These are phyloP conservation scores for Sambucus nigra DNA, from an alignment of 129 eudicot species.

Conservation along the genomic window DNA sequence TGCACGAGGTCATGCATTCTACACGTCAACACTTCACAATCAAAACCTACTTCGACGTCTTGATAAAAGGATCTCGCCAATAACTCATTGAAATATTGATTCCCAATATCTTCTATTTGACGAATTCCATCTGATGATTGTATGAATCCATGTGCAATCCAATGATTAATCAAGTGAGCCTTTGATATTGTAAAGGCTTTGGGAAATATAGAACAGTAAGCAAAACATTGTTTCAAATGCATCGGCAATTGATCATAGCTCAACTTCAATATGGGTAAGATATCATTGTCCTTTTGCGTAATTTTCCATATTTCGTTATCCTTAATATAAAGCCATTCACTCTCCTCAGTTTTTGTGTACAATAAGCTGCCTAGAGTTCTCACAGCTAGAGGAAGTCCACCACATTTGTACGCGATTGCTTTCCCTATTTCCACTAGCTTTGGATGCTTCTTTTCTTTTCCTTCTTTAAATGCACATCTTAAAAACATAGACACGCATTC, in stretches of 20 bases:
- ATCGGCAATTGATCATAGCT: conserved; percentile 17
- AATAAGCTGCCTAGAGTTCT: conserved; percentile 11
- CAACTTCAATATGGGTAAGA: conserved; percentile 10
- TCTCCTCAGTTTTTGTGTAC: conserved; percentile 2
- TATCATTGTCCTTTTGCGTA: conserved; percentile 4
- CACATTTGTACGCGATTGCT: conserved; percentile 13
- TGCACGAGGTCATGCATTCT: conserved; percentile 25
- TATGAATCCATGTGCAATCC: conserved; percentile 21
- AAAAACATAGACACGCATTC: conserved; percentile 6
- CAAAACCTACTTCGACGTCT: conserved; percentile 6
- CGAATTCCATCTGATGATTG: background rate
- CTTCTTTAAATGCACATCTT: background rate
- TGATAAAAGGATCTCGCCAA: conserved; percentile 19
- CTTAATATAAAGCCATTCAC: conserved; percentile 14
- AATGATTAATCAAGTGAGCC: background rate
- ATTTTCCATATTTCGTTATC: conserved; percentile 10
- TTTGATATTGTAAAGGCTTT: conserved; percentile 6
- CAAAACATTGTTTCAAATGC: conserved; percentile 23
- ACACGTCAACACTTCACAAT: conserved; percentile 4
- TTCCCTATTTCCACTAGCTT: conserved; percentile 9
- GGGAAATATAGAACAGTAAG: conserved; percentile 18
- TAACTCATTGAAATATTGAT: conserved; percentile 14
- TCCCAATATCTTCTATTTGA: conserved; percentile 11
- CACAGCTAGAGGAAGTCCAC: conserved; percentile 16
- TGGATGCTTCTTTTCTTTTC: background rate